These are phyloP conservation scores for Penicillium atrosanguineum DNA, from an alignment of 495 filamentous ascomycete species.

Conservation along the genomic window DNA sequence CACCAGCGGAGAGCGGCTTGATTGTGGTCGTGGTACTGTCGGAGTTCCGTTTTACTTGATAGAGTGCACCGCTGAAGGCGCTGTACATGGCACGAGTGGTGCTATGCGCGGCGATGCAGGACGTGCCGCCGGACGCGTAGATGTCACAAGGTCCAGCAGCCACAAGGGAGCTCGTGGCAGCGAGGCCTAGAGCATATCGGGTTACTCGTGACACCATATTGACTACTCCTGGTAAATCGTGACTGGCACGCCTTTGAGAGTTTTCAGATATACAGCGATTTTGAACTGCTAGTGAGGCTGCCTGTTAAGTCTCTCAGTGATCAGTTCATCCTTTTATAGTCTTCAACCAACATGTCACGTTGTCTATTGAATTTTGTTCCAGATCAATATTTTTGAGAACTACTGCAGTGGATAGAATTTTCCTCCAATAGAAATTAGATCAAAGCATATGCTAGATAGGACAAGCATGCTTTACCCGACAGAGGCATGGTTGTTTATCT, in stretches of 20 bases:
- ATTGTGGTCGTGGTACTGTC: slow-evolving; percentile 48
- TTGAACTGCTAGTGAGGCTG: neutral
- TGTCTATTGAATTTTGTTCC: neutral
- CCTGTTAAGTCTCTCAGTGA: neutral
- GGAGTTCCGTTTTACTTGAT: slow-evolving; percentile 53
- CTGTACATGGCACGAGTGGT: slow-evolving; percentile 59
- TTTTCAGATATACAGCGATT: neutral
- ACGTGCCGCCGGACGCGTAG: slow-evolving; percentile 49
- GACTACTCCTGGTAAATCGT: slow-evolving; percentile 3
- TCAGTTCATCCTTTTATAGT: neutral
- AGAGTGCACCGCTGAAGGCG: slow-evolving; percentile 48
- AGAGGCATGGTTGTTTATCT: neutral
- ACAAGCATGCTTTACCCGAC: neutral
- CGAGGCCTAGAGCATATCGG: slow-evolving; percentile 37
- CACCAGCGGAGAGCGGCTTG: slow-evolving; percentile 47
- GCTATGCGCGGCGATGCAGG: slow-evolving; percentile 58
- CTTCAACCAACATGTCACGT: neutral
- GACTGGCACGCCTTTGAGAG: too few species aligned
- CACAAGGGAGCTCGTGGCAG: slow-evolving; percentile 39
- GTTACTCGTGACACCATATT: slow-evolving; percentile 39
- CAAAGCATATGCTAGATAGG: neutral
- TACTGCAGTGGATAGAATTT: neutral
- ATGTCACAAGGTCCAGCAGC: slow-evolving; percentile 55
- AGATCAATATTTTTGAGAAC: neutral
- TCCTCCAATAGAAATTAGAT: slow-evolving; percentile 3